phyloP scores from a whole-genome alignment of 2,329 filamentous ascomycete genomes.

The Sporothrix inflata region DNA sequence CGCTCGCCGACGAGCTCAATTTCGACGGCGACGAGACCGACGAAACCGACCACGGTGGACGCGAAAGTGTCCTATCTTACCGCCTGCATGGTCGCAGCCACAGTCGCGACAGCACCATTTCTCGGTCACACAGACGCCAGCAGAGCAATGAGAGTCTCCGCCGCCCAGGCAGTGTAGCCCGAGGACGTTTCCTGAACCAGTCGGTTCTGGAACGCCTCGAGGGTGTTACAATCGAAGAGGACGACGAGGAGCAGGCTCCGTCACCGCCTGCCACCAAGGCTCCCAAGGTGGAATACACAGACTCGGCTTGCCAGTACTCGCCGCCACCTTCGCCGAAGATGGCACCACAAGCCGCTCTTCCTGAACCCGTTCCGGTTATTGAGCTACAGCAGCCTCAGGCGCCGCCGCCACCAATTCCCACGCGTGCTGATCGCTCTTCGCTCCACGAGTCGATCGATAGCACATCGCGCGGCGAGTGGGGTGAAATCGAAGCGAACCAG shows the following conservation, averaged over 20 bases:
- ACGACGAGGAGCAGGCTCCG: constrained; percentile 44
- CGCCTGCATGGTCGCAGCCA: constrained; percentile 55
- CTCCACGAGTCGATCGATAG: constrained; percentile 45
- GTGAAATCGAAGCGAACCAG: constrained; percentile 73
- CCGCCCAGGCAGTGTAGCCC: constrained; percentile 58
- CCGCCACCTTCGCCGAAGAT: constrained; percentile 74
- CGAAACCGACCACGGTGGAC: constrained; percentile 71
- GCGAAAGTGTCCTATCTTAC: constrained; percentile 62
- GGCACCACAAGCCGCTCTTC: constrained; percentile 38
- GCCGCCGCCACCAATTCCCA: constrained; percentile 43
- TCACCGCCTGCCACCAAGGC: constrained; percentile 7
- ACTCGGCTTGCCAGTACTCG: constrained; percentile 80
- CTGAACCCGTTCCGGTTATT: not conserved
- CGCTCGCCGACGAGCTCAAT: constrained; percentile 87
- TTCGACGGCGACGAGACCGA: constrained; percentile 79
- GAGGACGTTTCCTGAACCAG: constrained; percentile 58
- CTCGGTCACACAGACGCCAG: constrained; percentile 56
- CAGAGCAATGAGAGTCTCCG: constrained; percentile 62
- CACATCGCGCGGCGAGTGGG: constrained; percentile 50
- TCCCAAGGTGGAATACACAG: constrained; percentile 63
- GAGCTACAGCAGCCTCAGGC: constrained; percentile 3
- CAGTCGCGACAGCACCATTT: constrained; percentile 61
- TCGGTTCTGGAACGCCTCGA: constrained; percentile 60
- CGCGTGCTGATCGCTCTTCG: constrained; percentile 40
- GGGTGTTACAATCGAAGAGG: constrained; percentile 55